phyloP scores from a whole-genome alignment of 495 filamentous ascomycete genomes.

The Hyaloscypha hepaticicola region DNA sequence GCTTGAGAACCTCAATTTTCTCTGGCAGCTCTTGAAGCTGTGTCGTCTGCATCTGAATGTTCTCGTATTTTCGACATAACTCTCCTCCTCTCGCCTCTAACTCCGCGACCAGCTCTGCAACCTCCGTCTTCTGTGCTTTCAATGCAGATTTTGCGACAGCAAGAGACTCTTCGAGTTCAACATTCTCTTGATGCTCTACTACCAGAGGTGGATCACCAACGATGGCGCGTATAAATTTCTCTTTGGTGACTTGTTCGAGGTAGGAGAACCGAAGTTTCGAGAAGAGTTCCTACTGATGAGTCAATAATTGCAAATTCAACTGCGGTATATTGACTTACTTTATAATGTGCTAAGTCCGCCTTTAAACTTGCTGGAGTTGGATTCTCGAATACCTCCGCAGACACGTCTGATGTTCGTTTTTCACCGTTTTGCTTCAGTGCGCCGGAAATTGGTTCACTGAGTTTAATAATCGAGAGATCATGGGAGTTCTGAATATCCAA shows the following conservation, averaged over 20 bases:
- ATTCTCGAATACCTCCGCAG: constrained; percentile 59
- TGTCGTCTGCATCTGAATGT: constrained; percentile 58
- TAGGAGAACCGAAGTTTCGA: constrained; percentile 95
- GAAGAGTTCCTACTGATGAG: constrained; percentile 71
- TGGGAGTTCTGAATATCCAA: constrained; percentile 40
- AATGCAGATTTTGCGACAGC: constrained; percentile 70
- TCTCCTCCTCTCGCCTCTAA: constrained; percentile 68
- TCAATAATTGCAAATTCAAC: neutral
- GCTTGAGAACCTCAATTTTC: constrained; percentile 61
- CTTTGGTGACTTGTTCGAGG: constrained; percentile 77
- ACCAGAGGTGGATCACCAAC: constrained; percentile 85
- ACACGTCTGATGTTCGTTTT: constrained; percentile 64
- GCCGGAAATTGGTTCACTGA: constrained; percentile 70
- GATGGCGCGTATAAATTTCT: constrained; percentile 74
- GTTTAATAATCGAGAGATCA: constrained; percentile 69
- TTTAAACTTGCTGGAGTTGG: constrained; percentile 74
- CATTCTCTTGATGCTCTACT: constrained; percentile 78
- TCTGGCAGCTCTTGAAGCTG: constrained; percentile 60
- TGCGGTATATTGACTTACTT: constrained; percentile 41
- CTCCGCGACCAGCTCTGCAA: constrained; percentile 66
- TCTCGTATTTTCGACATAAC: constrained; percentile 58
- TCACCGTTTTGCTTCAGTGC: constrained; percentile 45
- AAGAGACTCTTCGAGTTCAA: constrained; percentile 71
- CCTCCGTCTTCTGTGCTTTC: constrained; percentile 75
- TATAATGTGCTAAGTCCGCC: constrained; percentile 86